Evolutionary conservation across 768 basidiomycete genomes (phyloP).

Genomic region (Boletus vermiculosoides): DNA sequence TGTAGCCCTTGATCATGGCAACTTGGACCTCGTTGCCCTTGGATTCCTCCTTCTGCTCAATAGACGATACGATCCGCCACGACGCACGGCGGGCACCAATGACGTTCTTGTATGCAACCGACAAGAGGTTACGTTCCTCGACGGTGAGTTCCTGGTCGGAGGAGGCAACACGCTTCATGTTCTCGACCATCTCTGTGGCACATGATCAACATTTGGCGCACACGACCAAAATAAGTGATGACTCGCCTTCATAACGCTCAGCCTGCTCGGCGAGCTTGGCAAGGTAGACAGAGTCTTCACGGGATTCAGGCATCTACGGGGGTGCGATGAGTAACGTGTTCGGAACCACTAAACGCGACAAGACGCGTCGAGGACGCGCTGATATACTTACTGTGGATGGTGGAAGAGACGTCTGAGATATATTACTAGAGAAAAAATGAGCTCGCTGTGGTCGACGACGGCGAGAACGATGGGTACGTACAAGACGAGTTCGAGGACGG

Average conservation of each 20-base stretch:
- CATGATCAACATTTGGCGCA: constrained; percentile 13
- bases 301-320: constrained; percentile 68
- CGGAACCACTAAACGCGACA: constrained; percentile 18
- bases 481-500: constrained; percentile 33
- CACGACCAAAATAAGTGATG: constrained; percentile 5
- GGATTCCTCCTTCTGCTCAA: constrained; percentile 99
- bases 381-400: constrained; percentile 41
- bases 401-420: constrained; percentile 21
- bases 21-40: constrained; percentile 98
- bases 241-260: constrained; percentile 94
- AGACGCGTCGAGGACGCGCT: constrained; percentile 42
- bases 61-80: constrained; percentile 97
- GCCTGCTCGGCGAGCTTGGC: constrained; percentile 99
- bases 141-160: constrained; percentile 98
- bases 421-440: constrained; percentile 30
- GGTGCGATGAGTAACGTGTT: constrained; percentile 18
- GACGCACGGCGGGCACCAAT: constrained; percentile 98
- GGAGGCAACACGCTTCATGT: constrained; percentile 98
- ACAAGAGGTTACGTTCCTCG: constrained; percentile 96
- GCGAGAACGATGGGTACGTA: constrained; percentile 38
- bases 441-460: constrained; percentile 35
- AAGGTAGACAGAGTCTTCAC: constrained; percentile 98
- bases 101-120: constrained; percentile 99
- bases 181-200: constrained; percentile 89
- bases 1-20: constrained; percentile 95